Evolutionary conservation across 257 asterid species (phyloP).

Genomic region (Nicotiana paniculata): DNA sequence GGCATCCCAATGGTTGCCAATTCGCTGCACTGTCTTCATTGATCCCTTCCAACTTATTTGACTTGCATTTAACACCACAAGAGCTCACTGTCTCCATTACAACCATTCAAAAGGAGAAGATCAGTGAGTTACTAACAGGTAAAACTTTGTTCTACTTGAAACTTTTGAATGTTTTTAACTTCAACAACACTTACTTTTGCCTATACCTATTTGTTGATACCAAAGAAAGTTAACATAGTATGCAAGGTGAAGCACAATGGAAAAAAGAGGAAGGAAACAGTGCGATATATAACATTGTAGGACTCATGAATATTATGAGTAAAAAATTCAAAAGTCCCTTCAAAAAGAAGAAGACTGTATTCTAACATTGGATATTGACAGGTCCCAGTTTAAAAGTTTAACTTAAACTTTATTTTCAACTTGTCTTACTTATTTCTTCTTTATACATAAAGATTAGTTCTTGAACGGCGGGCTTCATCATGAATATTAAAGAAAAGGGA

Average conservation of each 20-base stretch:
- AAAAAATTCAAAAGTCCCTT: background rate
- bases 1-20: conserved; percentile 47
- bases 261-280: background rate
- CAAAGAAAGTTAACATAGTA: conserved; percentile 14
- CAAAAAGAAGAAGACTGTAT: background rate
- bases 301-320: background rate
- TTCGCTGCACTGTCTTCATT: conserved; percentile 45
- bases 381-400: conserved; percentile 20
- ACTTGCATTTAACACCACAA: conserved; percentile 23
- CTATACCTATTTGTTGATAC: conserved; percentile 1
- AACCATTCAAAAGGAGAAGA: background rate
- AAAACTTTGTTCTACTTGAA: background rate
- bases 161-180: background rate
- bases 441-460: conserved; percentile 23
- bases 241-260: background rate
- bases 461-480: conserved; percentile 70
- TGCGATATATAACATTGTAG: background rate
- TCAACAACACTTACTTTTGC: background rate
- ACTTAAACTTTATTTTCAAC: conserved; percentile 34
- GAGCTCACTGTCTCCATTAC: conserved; percentile 26
- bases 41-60: conserved; percentile 53
- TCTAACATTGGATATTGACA: background rate
- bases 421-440: conserved; percentile 15
- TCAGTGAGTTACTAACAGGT: background rate
- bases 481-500: conserved; percentile 31